A percentile compares a stretch with the other conserved stretches of the same genome.
Conservation (phyloP, 441 rosid genomes). For the Viola pubescens region DNA sequence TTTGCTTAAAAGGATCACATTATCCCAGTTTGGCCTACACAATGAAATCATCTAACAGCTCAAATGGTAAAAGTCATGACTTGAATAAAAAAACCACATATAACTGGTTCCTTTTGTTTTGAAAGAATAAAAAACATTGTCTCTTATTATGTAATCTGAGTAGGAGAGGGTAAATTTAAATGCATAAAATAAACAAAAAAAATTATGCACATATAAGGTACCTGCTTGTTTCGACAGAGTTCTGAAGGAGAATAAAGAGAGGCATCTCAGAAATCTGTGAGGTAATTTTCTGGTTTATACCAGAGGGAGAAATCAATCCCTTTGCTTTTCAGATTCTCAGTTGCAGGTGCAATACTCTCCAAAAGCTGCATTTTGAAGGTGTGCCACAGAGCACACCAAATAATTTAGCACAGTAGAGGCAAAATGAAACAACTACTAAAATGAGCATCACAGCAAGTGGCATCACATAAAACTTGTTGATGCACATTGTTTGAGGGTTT, state of each 20-base stretch:
- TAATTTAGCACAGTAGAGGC: neutral
- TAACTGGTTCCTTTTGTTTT: neutral
- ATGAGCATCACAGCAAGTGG: neutral
- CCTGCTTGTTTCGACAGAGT: slow-evolving; percentile 19
- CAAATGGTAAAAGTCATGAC: neutral
- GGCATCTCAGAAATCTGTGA: slow-evolving; percentile 43
- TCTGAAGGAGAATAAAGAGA: neutral
- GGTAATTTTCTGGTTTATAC: slow-evolving; percentile 81
- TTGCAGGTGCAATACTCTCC: slow-evolving; percentile 66
- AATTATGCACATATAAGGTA: slow-evolving; percentile 4
- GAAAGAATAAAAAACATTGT: neutral
- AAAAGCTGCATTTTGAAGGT: slow-evolving; percentile 48
- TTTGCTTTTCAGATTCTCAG: slow-evolving; percentile 64
- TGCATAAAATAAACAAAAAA: neutral
- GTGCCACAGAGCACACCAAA: slow-evolving; percentile 1
- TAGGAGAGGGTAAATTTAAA: neutral
- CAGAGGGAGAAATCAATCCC: slow-evolving; percentile 81
- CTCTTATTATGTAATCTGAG: neutral
- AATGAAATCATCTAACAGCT: neutral
- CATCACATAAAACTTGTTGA: too few species aligned
- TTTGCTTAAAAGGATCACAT: neutral
- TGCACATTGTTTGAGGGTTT: too few species aligned
- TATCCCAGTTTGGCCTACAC: neutral
- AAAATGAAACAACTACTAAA: neutral
- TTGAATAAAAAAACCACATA: neutral